Conservation (phyloP, 2,329 filamentous ascomycete genomes). For the Penicillium sp. region DNA sequence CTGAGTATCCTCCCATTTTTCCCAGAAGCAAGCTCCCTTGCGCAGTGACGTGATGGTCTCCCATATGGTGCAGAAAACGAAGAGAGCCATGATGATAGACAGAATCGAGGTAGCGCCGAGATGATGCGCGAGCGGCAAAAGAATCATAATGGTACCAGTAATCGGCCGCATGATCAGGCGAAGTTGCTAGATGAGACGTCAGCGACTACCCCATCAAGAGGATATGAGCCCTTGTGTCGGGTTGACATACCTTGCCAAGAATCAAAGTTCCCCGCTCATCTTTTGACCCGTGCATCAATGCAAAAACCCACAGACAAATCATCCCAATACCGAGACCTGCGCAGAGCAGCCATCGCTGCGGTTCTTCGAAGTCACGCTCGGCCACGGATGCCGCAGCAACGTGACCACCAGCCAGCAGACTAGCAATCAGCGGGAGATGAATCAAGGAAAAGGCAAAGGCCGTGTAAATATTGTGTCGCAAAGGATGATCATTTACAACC, state of each 20-base stretch:
- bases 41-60: constrained; percentile 42
- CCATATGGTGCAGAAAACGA: constrained; percentile 48
- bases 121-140: constrained; percentile 37
- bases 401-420: constrained; percentile 52
- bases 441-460: constrained; percentile 50
- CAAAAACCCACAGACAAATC: constrained; percentile 42
- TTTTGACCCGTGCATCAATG: constrained; percentile 45
- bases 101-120: constrained; percentile 42
- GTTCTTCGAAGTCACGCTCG: constrained; percentile 43
- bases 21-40: constrained; percentile 28
- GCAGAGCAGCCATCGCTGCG: constrained; percentile 52
- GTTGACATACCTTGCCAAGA: constrained; percentile 30
- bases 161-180: constrained; percentile 33
- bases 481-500: constrained; percentile 46
- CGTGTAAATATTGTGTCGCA: constrained; percentile 48
- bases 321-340: constrained; percentile 50
- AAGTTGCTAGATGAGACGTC: constrained; percentile 7
- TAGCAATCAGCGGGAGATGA: constrained; percentile 49
- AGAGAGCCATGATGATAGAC: constrained; percentile 47
- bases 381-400: constrained; percentile 46
- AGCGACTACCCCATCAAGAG: constrained; percentile 16
- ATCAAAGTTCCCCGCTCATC: constrained; percentile 37
- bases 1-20: constrained; percentile 31
- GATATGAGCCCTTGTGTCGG: neutral
- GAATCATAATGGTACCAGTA: constrained; percentile 38